Conservation (phyloP, 805 yeast genomes). For the Candida nonsorbophila region DNA sequence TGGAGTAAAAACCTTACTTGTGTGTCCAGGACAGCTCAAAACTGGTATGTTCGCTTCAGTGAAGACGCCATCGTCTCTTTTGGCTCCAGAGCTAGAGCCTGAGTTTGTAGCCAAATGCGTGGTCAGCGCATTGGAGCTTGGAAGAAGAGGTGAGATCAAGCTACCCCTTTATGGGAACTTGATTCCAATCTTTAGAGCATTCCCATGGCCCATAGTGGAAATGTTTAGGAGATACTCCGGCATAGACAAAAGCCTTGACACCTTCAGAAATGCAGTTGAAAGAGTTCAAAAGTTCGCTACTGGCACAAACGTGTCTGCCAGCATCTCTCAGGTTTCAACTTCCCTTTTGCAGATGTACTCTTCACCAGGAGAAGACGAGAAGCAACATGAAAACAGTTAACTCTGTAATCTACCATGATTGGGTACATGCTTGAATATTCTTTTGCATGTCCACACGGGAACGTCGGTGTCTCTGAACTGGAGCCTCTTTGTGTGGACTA, state of each 20-base stretch:
- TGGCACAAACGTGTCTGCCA: too few species aligned
- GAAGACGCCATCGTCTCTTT: conserved; percentile 60
- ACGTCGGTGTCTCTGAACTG: too few species aligned
- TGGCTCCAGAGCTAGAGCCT: conserved; percentile 84
- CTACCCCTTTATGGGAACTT: conserved; percentile 74
- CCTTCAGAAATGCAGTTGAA: conserved; percentile 11
- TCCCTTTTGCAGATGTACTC: too few species aligned
- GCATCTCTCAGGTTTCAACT: too few species aligned
- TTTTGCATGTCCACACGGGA: too few species aligned
- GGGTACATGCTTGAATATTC: too few species aligned
- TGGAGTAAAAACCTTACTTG: conserved; percentile 66
- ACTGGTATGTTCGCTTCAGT: conserved; percentile 74
- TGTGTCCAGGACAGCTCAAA: conserved; percentile 84
- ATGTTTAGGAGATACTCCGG: conserved; percentile 56
- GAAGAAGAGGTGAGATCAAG: conserved; percentile 63
- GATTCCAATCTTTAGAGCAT: conserved; percentile 62
- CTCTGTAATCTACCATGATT: too few species aligned
- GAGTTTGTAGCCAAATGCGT: conserved; percentile 56
- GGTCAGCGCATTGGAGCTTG: conserved; percentile 50
- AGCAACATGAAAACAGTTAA: too few species aligned
- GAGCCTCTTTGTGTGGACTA: too few species aligned
- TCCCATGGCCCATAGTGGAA: conserved; percentile 67
- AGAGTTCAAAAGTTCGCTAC: not conserved
- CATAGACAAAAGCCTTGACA: conserved; percentile 52
- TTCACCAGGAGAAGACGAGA: too few species aligned